Evolutionary conservation across 352 stramenopile genomes (phyloP).

Genomic region (Globisporangium viniferum): DNA sequence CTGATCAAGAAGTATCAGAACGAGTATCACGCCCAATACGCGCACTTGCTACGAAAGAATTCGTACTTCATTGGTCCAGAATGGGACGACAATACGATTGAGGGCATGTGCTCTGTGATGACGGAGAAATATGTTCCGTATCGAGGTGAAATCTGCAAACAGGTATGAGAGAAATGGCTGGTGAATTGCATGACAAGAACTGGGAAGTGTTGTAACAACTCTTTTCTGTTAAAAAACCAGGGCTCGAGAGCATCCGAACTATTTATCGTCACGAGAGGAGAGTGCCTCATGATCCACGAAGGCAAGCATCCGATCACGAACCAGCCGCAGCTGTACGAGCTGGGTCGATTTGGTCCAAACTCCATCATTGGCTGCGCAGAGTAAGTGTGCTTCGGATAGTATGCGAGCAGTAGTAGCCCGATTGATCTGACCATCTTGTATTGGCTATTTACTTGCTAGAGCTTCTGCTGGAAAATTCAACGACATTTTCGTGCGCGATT

Average conservation of each 20-base stretch:
- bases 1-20: constrained; percentile 85
- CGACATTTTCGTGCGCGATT: constrained; percentile 73
- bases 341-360: constrained; percentile 70
- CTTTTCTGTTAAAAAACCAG: constrained; percentile 11
- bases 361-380: constrained; percentile 78
- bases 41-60: constrained; percentile 73
- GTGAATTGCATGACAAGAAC: not conserved
- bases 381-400: constrained; percentile 29
- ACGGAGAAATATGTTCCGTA: constrained; percentile 78
- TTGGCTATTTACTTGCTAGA: constrained; percentile 19
- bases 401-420: not conserved
- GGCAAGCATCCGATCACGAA: constrained; percentile 74
- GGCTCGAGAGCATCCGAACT: constrained; percentile 68
- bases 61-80: constrained; percentile 72
- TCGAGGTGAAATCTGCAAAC: constrained; percentile 71
- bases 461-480: constrained; percentile 79
- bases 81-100: constrained; percentile 80
- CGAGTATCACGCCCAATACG: constrained; percentile 79
- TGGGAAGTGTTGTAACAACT: not conserved
- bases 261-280: constrained; percentile 71
- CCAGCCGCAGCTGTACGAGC: constrained; percentile 51
- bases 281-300: constrained; percentile 74
- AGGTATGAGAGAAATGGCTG: constrained; percentile 26
- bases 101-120: constrained; percentile 85
- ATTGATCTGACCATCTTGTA: not conserved